Evolutionary conservation across 2,329 filamentous ascomycete genomes (phyloP), one percentile per base, ranked within the genome.

Genomic region (Oidium heveae): DNA sequence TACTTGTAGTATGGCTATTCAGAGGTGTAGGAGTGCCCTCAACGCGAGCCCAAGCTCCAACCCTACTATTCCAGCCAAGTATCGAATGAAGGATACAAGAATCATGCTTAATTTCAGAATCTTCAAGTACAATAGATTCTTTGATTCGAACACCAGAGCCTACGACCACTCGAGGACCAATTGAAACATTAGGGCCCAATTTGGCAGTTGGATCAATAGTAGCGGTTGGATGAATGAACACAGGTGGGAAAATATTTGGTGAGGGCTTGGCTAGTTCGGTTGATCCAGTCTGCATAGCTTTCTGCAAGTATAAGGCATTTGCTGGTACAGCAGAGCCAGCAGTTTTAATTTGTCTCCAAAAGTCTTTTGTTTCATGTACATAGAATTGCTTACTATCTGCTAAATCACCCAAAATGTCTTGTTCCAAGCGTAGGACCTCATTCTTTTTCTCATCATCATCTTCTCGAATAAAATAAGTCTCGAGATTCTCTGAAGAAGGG

Each of bases 301-400:
- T 86, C 67, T 93, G 86, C 55, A 98, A 79, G 70, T 98, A 98
- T 36, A 98, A 77, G 15, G 91, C 91, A 65, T 96, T 96, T 59
- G 91, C 91, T 16, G 91, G 91, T 32, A 98, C 87, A 52, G 91
- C 91, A 6, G 89, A 96, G 57, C 91, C 91, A 57, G 91, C 91
- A 1, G 91, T 95, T 77, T 98, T 98, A 77, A 98, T 96, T 74
- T 98, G 91, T 63, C 91, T 86, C 91, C 91, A 98, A 70, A 98
- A 98, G 68, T 96, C 91, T 72, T 93, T 94, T 60, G 89, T 96
- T 73, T 98, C 91, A 68, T 94, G 84, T 34, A 96, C 91, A 70
- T 87, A 96, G 74, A 98, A 98, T 68, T 91, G 86, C 71, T 94
- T 91, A 76, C 79, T 94, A 70, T 96, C 91, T 58, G 91, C 89